phyloP scores from a whole-genome alignment of 2,329 filamentous ascomycete genomes.

The Aureobasidium sp. region DNA sequence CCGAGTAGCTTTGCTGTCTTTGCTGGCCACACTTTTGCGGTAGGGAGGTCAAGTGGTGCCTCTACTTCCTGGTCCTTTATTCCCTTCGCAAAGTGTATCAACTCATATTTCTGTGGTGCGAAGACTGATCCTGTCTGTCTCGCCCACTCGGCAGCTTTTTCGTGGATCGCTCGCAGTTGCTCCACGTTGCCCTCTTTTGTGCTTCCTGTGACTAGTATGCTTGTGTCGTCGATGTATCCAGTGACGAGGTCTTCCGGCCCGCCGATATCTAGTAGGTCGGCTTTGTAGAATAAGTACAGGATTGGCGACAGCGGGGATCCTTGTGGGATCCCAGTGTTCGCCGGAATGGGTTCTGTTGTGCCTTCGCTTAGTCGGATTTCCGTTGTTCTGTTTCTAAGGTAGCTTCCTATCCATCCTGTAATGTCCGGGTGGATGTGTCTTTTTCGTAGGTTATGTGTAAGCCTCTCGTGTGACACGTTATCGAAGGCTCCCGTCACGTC shows the following conservation, averaged over 20 bases:
- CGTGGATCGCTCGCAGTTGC: slow-evolving; percentile 15
- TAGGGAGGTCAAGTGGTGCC: not conserved
- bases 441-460: slow-evolving; percentile 26
- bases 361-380: slow-evolving; percentile 16
- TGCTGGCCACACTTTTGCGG: no score
- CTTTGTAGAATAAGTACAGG: no score
- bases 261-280: no score
- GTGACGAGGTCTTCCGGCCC: no score
- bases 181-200: not conserved
- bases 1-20: no score
- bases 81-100: slow-evolving; percentile 23
- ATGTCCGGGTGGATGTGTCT: slow-evolving; percentile 21
- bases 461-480: slow-evolving; percentile 29
- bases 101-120: slow-evolving; percentile 23
- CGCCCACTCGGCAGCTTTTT: slow-evolving; percentile 19
- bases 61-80: no score
- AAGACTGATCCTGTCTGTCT: slow-evolving; percentile 22
- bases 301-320: slow-evolving; percentile 21
- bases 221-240: slow-evolving; percentile 22
- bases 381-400: slow-evolving; percentile 19
- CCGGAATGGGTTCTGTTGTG: slow-evolving; percentile 13
- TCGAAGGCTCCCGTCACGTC: slow-evolving; percentile 25
- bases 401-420: slow-evolving; percentile 21
- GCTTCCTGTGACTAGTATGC: slow-evolving; percentile 14
- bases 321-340: slow-evolving; percentile 17